phyloP scores from a whole-genome alignment of 331 rosid genomes.

The Quercus tomentella region DNA sequence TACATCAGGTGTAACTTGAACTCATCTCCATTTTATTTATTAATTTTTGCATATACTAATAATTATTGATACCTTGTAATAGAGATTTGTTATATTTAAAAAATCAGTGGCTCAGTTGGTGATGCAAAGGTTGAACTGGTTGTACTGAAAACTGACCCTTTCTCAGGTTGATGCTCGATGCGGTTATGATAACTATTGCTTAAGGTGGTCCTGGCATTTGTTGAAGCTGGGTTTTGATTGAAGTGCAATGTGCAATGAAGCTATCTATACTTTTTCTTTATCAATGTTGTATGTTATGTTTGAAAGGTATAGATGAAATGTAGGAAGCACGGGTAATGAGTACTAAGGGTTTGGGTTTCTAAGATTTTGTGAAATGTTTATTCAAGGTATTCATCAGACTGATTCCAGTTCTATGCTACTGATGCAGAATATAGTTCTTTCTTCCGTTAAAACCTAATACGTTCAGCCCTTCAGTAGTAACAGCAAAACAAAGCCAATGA shows the following conservation, averaged over 20 bases:
- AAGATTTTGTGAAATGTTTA: neutral
- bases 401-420: neutral
- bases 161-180: too few species aligned
- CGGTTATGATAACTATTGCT: too few species aligned
- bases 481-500: neutral
- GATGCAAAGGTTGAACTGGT: too few species aligned
- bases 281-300: neutral
- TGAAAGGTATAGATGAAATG: neutral
- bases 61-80: too few species aligned
- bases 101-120: too few species aligned
- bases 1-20: too few species aligned
- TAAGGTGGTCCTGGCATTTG: neutral
- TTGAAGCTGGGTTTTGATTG: neutral
- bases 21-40: too few species aligned
- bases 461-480: neutral
- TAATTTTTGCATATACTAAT: too few species aligned
- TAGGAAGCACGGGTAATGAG: neutral
- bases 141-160: too few species aligned
- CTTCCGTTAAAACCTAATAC: neutral
- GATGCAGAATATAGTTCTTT: neutral
- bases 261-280: neutral
- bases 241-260: neutral
- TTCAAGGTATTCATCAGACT: neutral
- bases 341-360: neutral
- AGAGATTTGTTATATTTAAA: too few species aligned